Evolutionary conservation across 371 early-diverging fungal species (phyloP), one percentile per base, ranked within the genome.

Genomic region (Encephalitozoon cuniculi): DNA sequence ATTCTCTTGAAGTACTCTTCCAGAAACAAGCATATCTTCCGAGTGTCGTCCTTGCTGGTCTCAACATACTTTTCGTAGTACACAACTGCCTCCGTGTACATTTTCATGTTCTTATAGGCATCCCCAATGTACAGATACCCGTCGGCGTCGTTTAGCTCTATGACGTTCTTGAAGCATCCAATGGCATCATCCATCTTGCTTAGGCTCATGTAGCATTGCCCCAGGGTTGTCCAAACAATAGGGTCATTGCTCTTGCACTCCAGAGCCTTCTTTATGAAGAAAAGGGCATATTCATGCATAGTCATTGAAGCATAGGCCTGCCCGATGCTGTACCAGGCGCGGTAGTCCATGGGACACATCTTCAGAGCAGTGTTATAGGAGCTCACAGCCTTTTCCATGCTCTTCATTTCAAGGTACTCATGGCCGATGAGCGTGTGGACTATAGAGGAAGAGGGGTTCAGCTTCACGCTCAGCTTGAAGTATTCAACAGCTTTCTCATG

Each of bases 351-450:
- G 25, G 86, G 85, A 70, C 91, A 90, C 39, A 89, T 86, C 59
- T 91, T 93, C 87, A 86, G 23, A 0, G 93, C 94, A 43, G 89
- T 84, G 40, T 92, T 85, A 78, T 94, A 95, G 9, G 92, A 90
- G 75, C 92, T 90, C 3, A 94, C 88, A 1, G 94, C 95, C 8
- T 91, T 90, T 30, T 88, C 86, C 1, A 90, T 87, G 68, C 93
- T 91, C 68, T 91, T 92, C 81, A 91, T 67, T 77, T 95, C 93
- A 54, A 95, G 85, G 74, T 92, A 94, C 80, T 94, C 94, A 79
- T 95, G 94, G 0, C 95, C 97, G 76, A 95, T 86, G 68, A 96
- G 86, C 0, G 91, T 93, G 90, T 93, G 94, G 0, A 91, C 92
- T 3, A 89, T 86, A 39, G 89, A 82, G 79, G 90, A 91, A 65